These are phyloP conservation scores for Drechslerella stenobrocha DNA, from an alignment of 2,329 filamentous ascomycete species.

Conservation along the genomic window DNA sequence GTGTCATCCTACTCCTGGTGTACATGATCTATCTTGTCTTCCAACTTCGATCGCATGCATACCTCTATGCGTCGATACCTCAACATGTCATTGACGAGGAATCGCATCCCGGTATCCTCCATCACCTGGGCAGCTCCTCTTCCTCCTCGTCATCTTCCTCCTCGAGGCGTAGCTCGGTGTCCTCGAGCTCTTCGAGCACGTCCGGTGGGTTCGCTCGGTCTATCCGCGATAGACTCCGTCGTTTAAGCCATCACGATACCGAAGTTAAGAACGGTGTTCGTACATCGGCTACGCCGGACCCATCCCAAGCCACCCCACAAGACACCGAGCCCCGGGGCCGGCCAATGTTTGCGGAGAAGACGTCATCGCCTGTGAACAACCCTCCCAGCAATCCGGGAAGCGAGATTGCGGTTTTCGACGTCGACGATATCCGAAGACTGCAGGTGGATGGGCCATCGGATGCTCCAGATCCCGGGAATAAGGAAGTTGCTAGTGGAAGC, in stretches of 20 bases:
- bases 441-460: slow-evolving; percentile 22
- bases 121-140: slow-evolving; percentile 58
- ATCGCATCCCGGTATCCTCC: slow-evolving; percentile 77
- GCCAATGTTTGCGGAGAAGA: slow-evolving; percentile 34
- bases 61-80: slow-evolving; percentile 84
- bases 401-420: slow-evolving; percentile 33
- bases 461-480: background rate
- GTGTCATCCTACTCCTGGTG: slow-evolving; percentile 78
- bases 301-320: slow-evolving; percentile 19
- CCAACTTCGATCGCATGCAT: slow-evolving; percentile 81
- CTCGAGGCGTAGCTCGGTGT: slow-evolving; percentile 58
- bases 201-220: slow-evolving; percentile 46
- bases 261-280: slow-evolving; percentile 37
- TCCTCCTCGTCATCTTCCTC: slow-evolving; percentile 45
- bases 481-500: slow-evolving; percentile 1
- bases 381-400: background rate
- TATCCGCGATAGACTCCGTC: slow-evolving; percentile 36
- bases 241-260: slow-evolving; percentile 40
- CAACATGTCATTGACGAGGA: slow-evolving; percentile 93
- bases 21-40: slow-evolving; percentile 86
- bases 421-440: slow-evolving; percentile 22
- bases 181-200: slow-evolving; percentile 61
- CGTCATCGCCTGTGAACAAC: background rate
- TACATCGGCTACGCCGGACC: slow-evolving; percentile 30
- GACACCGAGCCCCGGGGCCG: slow-evolving; percentile 31